phyloP scores from a whole-genome alignment of 192 early-diverging fungal genomes.

The Cetraspora pellucida region DNA sequence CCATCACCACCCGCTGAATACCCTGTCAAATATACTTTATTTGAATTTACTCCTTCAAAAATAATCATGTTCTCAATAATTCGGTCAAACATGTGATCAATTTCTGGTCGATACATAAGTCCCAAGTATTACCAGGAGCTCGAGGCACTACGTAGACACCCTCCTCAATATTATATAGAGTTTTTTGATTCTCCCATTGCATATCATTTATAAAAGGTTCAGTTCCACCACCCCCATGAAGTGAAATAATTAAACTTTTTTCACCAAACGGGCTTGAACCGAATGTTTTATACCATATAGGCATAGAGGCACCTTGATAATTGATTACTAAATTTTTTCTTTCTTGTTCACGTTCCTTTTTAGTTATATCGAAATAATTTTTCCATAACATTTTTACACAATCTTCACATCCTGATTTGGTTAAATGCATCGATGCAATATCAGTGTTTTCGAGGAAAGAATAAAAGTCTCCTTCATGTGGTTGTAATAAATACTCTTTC shows the following conservation, averaged over 20 bases:
- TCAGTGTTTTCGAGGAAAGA: not conserved
- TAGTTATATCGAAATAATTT: not conserved
- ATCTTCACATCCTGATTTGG: constrained; percentile 2
- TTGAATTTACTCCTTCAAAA: constrained; percentile 5
- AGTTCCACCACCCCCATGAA: not conserved
- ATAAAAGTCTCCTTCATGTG: not conserved
- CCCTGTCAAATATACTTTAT: not conserved
- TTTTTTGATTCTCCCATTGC: constrained; percentile 10
- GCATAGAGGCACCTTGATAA: not conserved
- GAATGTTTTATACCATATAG: not conserved
- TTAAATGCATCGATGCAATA: not conserved
- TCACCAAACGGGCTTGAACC: constrained; percentile 1
- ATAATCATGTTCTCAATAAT: not conserved
- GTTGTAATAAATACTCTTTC: not conserved
- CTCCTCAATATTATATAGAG: not conserved
- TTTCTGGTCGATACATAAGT: constrained; percentile 12
- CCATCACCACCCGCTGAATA: constrained; percentile 12
- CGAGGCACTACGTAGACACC: not conserved
- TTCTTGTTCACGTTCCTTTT: not conserved
- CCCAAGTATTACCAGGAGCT: constrained; percentile 1
- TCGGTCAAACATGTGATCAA: constrained; percentile 12
- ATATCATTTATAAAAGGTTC: not conserved
- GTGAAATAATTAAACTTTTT: not conserved
- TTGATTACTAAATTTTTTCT: not conserved
- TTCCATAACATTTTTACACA: not conserved